A percentile compares a stretch with the other conserved stretches of the same genome.
Evolutionary conservation across 768 basidiomycete genomes (phyloP).

Genomic region (Tricholoma flavovirens): DNA sequence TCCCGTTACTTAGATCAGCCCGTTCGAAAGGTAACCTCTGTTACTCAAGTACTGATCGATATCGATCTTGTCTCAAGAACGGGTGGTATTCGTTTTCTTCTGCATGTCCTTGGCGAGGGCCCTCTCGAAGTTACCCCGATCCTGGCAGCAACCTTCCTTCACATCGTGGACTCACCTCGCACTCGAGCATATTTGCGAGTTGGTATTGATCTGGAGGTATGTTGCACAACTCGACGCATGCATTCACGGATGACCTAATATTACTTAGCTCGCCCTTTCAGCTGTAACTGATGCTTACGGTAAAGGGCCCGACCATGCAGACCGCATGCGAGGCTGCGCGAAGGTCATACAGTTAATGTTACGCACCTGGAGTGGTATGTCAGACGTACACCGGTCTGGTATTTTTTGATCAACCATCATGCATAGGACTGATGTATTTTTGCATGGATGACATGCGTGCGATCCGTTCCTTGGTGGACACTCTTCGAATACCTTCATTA

Average conservation of each 20-base stretch:
- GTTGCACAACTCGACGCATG: slow-evolving; percentile 9
- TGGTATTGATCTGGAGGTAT: slow-evolving; percentile 86
- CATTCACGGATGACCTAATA: not conserved
- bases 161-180: slow-evolving; percentile 79
- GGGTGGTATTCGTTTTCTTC: slow-evolving; percentile 79
- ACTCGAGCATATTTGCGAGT: slow-evolving; percentile 73
- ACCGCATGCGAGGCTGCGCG: slow-evolving; percentile 72
- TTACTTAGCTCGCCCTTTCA: slow-evolving; percentile 68
- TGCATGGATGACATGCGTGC: slow-evolving; percentile 87
- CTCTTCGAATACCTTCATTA: slow-evolving; percentile 81
- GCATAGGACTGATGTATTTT: slow-evolving; percentile 80
- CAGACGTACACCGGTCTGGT: not conserved
- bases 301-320: slow-evolving; percentile 70
- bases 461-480: slow-evolving; percentile 78
- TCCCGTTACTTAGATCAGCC: slow-evolving; percentile 5
- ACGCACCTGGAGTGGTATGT: slow-evolving; percentile 89
- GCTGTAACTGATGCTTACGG: slow-evolving; percentile 93
- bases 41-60: slow-evolving; percentile 72
- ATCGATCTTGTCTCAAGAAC: slow-evolving; percentile 74
- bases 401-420: not conserved
- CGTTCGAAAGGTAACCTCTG: not conserved
- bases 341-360: slow-evolving; percentile 80
- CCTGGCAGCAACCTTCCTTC: slow-evolving; percentile 73
- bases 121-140: slow-evolving; percentile 76
- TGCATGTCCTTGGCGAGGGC: slow-evolving; percentile 87